Conservation (phyloP, 208 protist genomes). For the Borovskyia barvae region DNA sequence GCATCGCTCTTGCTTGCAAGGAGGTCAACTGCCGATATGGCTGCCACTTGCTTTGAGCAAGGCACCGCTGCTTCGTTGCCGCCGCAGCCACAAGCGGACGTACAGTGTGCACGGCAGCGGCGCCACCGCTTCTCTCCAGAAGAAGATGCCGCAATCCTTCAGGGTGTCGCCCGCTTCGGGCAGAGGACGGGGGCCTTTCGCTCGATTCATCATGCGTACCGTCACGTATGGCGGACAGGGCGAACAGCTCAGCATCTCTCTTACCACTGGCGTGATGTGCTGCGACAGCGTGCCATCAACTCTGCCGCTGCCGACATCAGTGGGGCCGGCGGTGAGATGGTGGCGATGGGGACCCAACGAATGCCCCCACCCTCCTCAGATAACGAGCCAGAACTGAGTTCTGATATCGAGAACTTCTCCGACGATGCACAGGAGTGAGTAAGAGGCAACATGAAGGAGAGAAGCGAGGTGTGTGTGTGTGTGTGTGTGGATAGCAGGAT, state of each 20-base stretch:
- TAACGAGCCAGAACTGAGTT: slow-evolving; percentile 3
- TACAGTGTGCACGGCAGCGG: slow-evolving; percentile 5
- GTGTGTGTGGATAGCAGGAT: too few relatives aligned
- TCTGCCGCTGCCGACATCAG: neutral
- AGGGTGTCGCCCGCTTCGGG: slow-evolving; percentile 66
- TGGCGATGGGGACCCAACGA: neutral
- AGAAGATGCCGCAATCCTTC: slow-evolving; percentile 78
- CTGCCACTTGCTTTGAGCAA: too few relatives aligned
- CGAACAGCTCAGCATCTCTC: slow-evolving; percentile 67
- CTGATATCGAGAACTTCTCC: slow-evolving; percentile 30
- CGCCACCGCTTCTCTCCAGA: slow-evolving; percentile 53
- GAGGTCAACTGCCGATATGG: too few relatives aligned
- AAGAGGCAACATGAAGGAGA: neutral
- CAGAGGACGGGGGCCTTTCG: slow-evolving; percentile 46
- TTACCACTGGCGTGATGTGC: slow-evolving; percentile 82
- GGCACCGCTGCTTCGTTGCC: neutral
- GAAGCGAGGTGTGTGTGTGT: neutral
- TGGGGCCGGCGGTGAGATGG: neutral
- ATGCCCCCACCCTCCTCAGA: neutral
- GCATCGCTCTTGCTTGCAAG: too few relatives aligned
- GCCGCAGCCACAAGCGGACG: neutral
- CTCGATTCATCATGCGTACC: slow-evolving; percentile 65
- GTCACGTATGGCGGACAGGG: slow-evolving; percentile 48
- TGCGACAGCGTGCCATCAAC: slow-evolving; percentile 39
- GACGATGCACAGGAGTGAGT: neutral